Percentiles rank a stretch among this genome's conserved stretches.
phyloP scores from a whole-genome alignment of 768 basidiomycete genomes.

The Leccinellum rugosiceps region DNA sequence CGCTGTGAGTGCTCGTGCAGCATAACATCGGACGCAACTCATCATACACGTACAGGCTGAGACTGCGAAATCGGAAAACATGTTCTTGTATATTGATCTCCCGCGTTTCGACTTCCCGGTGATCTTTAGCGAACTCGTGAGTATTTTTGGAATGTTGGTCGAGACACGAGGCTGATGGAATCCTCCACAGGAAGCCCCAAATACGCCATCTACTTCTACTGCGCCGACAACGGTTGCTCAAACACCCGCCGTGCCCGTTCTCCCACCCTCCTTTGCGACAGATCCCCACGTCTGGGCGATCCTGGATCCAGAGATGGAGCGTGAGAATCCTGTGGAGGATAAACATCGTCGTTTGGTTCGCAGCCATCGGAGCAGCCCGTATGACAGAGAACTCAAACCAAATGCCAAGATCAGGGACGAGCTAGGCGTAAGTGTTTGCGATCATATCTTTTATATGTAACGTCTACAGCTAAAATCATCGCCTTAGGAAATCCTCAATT shows the following conservation, averaged over 20 bases:
- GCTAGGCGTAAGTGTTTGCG: constrained; percentile 60
- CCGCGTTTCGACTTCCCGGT: constrained; percentile 98
- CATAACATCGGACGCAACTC: background rate
- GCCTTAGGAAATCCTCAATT: constrained; percentile 78
- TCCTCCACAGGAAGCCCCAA: constrained; percentile 38
- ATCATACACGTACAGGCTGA: constrained; percentile 61
- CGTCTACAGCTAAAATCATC: background rate
- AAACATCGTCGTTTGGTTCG: constrained; percentile 93
- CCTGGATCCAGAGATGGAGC: constrained; percentile 83
- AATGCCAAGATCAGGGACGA: constrained; percentile 95
- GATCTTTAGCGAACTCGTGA: constrained; percentile 85
- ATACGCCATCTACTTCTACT: constrained; percentile 39
- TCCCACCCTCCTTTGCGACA: constrained; percentile 48
- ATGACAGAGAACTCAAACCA: constrained; percentile 94
- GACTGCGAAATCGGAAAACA: constrained; percentile 84
- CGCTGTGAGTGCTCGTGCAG: constrained; percentile 50
- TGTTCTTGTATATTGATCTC: constrained; percentile 95
- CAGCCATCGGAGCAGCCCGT: constrained; percentile 91
- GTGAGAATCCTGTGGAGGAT: constrained; percentile 96
- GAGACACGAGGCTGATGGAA: background rate
- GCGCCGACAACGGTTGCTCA: constrained; percentile 42
- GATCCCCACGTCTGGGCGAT: constrained; percentile 84
- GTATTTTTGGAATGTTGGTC: constrained; percentile 22
- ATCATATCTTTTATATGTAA: background rate
- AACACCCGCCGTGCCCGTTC: constrained; percentile 37